Evolutionary conservation across 768 basidiomycete species (phyloP).

Genomic region (Boletus edulis): DNA sequence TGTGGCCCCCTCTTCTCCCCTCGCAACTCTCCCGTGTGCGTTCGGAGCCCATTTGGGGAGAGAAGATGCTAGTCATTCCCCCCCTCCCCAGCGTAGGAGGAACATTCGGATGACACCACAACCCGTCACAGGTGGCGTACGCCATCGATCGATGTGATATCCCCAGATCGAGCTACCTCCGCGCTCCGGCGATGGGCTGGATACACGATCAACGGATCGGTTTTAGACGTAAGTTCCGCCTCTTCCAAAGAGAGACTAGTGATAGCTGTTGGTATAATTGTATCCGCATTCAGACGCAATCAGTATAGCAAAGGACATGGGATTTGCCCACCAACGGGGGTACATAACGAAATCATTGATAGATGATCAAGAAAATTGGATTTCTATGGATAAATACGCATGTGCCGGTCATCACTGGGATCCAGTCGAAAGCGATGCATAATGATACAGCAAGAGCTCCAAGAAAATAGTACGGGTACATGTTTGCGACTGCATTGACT

Average conservation of each 20-base stretch:
- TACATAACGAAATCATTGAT: slow-evolving; percentile 25
- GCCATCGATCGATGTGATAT: slow-evolving; percentile 20
- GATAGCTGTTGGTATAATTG: neutral
- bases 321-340: slow-evolving; percentile 16
- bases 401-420: slow-evolving; percentile 2
- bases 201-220: slow-evolving; percentile 18
- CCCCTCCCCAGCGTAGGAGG: neutral
- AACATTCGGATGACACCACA: neutral
- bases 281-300: slow-evolving; percentile 7
- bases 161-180: slow-evolving; percentile 19
- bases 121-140: slow-evolving; percentile 10
- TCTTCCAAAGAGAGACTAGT: slow-evolving; percentile 5
- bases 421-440: slow-evolving; percentile 23
- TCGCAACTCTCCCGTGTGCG: neutral
- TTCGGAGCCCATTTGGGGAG: neutral
- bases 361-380: slow-evolving; percentile 22
- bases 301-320: slow-evolving; percentile 1
- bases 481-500: slow-evolving; percentile 8
- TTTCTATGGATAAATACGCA: slow-evolving; percentile 24
- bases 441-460: slow-evolving; percentile 28
- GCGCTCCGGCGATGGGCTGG: slow-evolving; percentile 15
- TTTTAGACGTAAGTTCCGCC: slow-evolving; percentile 8
- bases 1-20: neutral
- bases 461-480: slow-evolving; percentile 31
- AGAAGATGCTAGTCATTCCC: neutral